Evolutionary conservation across 352 stramenopile species (phyloP), one percentile per base, ranked within the genome.

Genomic region (Blastocystis sp.): DNA sequence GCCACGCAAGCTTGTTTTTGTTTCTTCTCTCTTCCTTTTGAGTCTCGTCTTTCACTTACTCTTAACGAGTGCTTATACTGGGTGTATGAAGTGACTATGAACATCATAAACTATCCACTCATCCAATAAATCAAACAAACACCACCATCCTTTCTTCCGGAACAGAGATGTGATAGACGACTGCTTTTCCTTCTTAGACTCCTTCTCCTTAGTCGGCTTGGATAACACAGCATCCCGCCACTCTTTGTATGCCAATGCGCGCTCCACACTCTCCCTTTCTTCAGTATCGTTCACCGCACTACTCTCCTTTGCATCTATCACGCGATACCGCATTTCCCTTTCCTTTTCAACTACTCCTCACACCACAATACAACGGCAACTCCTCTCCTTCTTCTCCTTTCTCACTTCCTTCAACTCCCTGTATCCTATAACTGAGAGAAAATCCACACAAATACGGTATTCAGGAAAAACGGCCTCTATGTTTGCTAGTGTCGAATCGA

Each of bases 401-500:
- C 12, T 50, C 55, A 37, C 50, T 31, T 67, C 50, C 1, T 31
- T 19, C 35, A 55, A n/a, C 31, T 85, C 51, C 16, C 41, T 61
- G 50, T 85, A 85, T 67, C 55, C 74, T 85, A 55, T 70, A 16
- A 13, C 33, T 66, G 59, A 66, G 12, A 21, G 19, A 24, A 3
- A 35, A 10, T 66, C 24, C 1, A 29, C 9, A 35, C 4, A 24
- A 55, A 9, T 69, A 85, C 74, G 51, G 45, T 85, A 85, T 10
- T 85, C 74, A n/a, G 74, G 74, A 69, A 85, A 85, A 19, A 50
- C 61, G 1, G 24, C n/a, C 26, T 85, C 74, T 37, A 85, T 45
- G 10, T 37, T 29, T 9, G 24, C 24, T 9, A 85, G 9, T n/a
- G 74, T 85, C 26, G 65, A 29, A 50, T 85, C 74, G 29, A 85